Conservation (phyloP, 768 basidiomycete genomes). For the Paxillus ammoniavirescens region DNA sequence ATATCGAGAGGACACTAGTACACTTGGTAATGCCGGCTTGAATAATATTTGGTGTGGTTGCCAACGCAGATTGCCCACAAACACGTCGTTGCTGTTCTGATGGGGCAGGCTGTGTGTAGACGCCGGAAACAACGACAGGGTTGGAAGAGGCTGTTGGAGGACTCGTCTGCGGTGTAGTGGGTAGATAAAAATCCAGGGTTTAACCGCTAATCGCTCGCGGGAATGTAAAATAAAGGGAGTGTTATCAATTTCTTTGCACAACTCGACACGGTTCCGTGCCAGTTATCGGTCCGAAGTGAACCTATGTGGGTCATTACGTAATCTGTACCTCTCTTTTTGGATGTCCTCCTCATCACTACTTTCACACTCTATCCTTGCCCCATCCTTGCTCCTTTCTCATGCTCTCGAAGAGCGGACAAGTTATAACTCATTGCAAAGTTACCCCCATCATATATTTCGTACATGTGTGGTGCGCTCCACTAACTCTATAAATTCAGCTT, state of each 20-base stretch:
- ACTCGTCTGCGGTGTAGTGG: no score
- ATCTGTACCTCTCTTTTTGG: background rate
- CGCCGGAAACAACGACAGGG: no score
- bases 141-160: no score
- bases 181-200: background rate
- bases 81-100: background rate
- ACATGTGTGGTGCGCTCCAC: background rate
- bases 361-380: background rate
- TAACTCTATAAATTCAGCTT: background rate
- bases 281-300: conserved; percentile 25
- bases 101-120: conserved; percentile 1
- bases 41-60: background rate
- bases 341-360: background rate
- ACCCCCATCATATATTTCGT: background rate
- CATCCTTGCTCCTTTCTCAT: background rate
- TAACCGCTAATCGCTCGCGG: background rate
- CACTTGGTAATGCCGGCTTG: background rate
- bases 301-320: background rate
- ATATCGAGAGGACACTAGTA: conserved; percentile 2
- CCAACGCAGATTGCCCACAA: background rate
- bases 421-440: background rate
- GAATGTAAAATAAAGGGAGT: background rate
- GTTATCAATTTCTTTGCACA: background rate
- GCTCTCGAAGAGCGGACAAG: background rate
- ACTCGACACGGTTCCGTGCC: conserved; percentile 18